Base-by-base conservation (phyloP, 495 filamentous ascomycete genomes). In the Aspergillus saccharolyticus region DNA sequence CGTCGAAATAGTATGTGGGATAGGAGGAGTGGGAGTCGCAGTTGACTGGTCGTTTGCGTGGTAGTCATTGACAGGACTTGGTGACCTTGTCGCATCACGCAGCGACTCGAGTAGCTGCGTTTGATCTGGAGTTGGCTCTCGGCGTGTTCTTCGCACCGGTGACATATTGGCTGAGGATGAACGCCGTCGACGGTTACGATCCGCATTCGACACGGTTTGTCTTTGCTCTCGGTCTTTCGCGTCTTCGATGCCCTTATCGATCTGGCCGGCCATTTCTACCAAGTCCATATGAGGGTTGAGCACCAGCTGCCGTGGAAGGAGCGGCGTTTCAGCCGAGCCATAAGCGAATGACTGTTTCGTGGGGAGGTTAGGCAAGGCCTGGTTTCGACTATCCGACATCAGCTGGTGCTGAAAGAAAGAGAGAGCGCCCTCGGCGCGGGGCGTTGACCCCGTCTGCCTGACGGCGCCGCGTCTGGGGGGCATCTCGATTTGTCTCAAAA, bases 71-170 rank as follows among this genome's bases (percentile, higher is more conserved):
- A 48, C 24, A 18, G 54, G 58, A 30, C 18, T 30, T 9, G 68
- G 61, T 10, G 63, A 63, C n/a, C 39, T 48, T n/a, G 68, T 67
- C 9, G 60, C 68, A 42, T 70, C 64, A 0, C 65, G 61, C n/a
- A 78, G 56, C 0, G 60, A 56, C 12, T 67, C 65, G 43, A 70
- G 61, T 25, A 78, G 63, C 56, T 78, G 75, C 0, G 65, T 54
- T 49, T 76, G 63, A 54, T 78, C 75, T 4, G 75, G 75, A 21
- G 75, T 78, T 17, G 75, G 73, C 44, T 70, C 70, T 8, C 75
- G 70, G 28, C 61, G 71, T 16, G 44, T 44, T 20, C 59, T 53
- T 19, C 64, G 66, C 39, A 60, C 57, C 16, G 68, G 62, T 9
- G 63, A 64, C 16, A 39, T 21, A 24, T 49, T 55, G 5, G 47